Base-by-base conservation (phyloP, 1,284 basidiomycete genomes). In the Tylopilus sp. region DNA sequence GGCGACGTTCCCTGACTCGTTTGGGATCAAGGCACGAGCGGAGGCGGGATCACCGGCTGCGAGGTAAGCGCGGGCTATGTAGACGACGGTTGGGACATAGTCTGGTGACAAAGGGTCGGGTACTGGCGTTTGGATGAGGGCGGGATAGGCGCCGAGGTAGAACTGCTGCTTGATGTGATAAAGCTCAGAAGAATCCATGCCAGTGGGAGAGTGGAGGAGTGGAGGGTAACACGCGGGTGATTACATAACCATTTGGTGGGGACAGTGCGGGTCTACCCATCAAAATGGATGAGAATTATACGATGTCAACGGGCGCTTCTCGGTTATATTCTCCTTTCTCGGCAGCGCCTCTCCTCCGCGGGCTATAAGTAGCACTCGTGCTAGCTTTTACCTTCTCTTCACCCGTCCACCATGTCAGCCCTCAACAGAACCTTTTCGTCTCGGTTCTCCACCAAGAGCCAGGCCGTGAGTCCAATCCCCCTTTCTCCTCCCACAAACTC, bases 121-220 rank as follows among this genome's bases (percentile, higher is more conserved):
- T 2, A 82, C 68, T 0, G 76, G 59, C 44, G 77, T 63, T 47
- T 75, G 70, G 34, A 76, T 70, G 37, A 89, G 70, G 15, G 79
- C 63, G 58, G 79, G 79, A 70, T 83, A 89, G 44, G 86, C 85
- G 47, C 86, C 86, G 25, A 92, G 81, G 49, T 84, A 79, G 67
- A 93, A 94, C 54, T 91, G 87, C 59, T 92, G 89, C 68, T 89
- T 91, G 65, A 89, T 73, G 66, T 88, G 81, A 69, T 90, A 93
- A 18, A 93, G 73, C 49, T 89, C 81, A 49, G 87, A 81, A n/a
- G 86, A 86, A 53, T 87, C 85, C 89, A 92, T 52, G 16, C 4
- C 25, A 25, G 25, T 25, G 25, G 25, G 25, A 25, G 25, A 23
- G 21, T 6, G 3, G 21, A 6, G 6, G 21, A 6, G n/a, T n/a